These are phyloP conservation scores for Aspergillus fumigatus DNA, from an alignment of 2,329 filamentous ascomycete species.

Conservation along the genomic window DNA sequence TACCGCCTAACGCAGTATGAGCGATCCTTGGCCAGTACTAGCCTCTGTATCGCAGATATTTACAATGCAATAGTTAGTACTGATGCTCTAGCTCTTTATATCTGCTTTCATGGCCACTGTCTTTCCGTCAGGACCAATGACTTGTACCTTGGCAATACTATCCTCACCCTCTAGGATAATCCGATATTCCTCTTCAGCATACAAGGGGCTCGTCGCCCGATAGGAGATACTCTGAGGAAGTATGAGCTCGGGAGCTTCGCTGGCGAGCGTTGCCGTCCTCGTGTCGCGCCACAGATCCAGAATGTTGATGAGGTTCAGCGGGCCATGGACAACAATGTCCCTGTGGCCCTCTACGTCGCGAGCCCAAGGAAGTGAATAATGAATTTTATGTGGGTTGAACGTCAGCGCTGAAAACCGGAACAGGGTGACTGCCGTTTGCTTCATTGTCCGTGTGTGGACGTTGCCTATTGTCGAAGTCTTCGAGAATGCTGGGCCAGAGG, in stretches of 20 bases:
- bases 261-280: conserved; percentile 10
- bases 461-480: conserved; percentile 19
- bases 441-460: conserved; percentile 29
- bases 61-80: neutral
- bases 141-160: conserved; percentile 28
- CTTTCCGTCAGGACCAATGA: conserved; percentile 27
- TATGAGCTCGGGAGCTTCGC: conserved; percentile 17
- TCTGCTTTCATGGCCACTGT: conserved; percentile 37
- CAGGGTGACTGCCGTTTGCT: conserved; percentile 37
- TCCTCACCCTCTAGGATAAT: conserved; percentile 36
- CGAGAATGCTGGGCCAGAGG: conserved; percentile 14
- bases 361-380: conserved; percentile 42
- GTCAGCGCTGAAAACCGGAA: conserved; percentile 43
- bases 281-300: conserved; percentile 43
- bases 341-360: conserved; percentile 41
- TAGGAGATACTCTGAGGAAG: conserved; percentile 44
- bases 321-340: conserved; percentile 42
- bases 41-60: neutral
- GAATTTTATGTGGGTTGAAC: conserved; percentile 44
- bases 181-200: conserved; percentile 46
- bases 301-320: conserved; percentile 41
- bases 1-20: neutral
- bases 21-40: neutral
- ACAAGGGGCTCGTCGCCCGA: conserved; percentile 47
- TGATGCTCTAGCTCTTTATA: conserved; percentile 14